Percentiles rank a stretch among this genome's conserved stretches.
Conservation (phyloP, 495 filamentous ascomycete species). For the Cenococcum geophilum region DNA sequence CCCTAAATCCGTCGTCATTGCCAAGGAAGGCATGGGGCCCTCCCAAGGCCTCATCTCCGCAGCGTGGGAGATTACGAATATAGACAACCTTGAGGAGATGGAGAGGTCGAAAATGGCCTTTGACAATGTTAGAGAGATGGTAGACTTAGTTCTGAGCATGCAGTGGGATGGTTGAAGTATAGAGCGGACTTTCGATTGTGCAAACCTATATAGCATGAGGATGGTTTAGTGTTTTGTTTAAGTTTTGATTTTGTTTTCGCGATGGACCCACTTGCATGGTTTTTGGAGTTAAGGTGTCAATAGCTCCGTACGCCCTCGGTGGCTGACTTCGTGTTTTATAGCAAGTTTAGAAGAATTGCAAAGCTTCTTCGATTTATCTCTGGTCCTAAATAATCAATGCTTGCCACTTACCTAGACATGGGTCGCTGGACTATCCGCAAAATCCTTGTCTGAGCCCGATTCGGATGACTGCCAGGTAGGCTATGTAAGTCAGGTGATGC, state of each 20-base stretch:
- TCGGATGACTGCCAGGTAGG: too few species aligned
- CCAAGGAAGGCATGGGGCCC: conserved; percentile 4
- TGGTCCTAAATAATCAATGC: too few species aligned
- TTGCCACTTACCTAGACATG: too few species aligned
- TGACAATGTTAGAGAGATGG: conserved; percentile 9
- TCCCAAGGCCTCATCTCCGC: background rate
- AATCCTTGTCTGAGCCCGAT: too few species aligned
- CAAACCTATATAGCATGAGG: background rate
- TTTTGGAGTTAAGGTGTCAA: too few species aligned
- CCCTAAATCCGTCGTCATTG: conserved; percentile 7
- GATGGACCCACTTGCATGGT: background rate
- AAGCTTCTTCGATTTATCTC: too few species aligned
- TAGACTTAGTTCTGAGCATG: conserved; percentile 10
- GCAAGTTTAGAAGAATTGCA: too few species aligned
- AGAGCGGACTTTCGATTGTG: background rate
- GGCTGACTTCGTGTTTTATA: too few species aligned
- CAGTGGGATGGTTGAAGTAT: conserved; percentile 10
- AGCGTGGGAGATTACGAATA: background rate
- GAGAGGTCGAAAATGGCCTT: background rate
- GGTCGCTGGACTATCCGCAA: too few species aligned
- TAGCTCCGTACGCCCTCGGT: too few species aligned
- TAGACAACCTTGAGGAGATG: background rate
- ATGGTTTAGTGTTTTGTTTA: background rate
- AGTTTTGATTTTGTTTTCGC: background rate
- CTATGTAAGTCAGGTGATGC: too few species aligned